phyloP scores from a whole-genome alignment of 2,329 filamentous ascomycete genomes.

The Penicillium paneum region DNA sequence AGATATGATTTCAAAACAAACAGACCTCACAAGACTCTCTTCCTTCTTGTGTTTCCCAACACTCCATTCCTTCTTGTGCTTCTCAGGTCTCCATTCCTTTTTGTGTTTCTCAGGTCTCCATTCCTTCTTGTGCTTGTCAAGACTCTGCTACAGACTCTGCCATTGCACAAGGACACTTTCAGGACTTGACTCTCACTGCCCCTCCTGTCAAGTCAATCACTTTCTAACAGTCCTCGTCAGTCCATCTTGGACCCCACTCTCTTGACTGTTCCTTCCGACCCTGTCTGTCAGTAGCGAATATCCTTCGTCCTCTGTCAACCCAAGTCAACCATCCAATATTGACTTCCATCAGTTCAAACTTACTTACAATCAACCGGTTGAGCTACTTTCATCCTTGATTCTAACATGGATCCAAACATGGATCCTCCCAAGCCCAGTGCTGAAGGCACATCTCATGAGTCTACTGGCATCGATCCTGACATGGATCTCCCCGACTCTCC shows the following conservation, averaged over 20 bases:
- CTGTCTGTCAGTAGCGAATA: background rate
- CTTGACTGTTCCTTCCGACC: background rate
- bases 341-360: background rate
- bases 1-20: background rate
- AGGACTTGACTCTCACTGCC: background rate
- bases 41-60: no score
- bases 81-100: background rate
- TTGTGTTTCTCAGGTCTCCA: background rate
- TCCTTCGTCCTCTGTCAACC: background rate
- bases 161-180: no score
- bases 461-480: background rate
- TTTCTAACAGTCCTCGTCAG: background rate
- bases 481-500: background rate
- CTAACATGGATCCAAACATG: no score
- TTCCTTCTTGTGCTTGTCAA: background rate
- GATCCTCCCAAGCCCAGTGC: background rate
- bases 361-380: background rate
- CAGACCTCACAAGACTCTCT: background rate
- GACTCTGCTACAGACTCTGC: background rate
- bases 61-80: no score
- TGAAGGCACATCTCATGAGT: background rate
- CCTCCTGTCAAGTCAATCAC: background rate
- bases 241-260: background rate
- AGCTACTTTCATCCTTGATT: background rate
- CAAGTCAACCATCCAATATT: background rate